phyloP scores from a whole-genome alignment of 2,329 filamentous ascomycete genomes.

The Stagonosporopsis vannaccii region DNA sequence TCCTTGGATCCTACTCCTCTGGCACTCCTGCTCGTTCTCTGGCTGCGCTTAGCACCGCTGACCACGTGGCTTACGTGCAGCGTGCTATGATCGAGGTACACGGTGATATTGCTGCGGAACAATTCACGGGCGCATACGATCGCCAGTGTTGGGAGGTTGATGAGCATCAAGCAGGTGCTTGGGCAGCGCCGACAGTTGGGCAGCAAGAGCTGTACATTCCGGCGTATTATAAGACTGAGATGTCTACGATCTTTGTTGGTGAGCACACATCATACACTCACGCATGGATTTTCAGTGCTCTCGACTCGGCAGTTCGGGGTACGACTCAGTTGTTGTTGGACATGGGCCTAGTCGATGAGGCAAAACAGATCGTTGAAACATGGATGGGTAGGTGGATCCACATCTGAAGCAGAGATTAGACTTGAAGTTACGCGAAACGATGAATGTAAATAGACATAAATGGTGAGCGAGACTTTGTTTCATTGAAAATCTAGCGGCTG shows the following conservation, averaged over 20 bases:
- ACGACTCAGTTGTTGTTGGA: constrained; percentile 69
- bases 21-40: constrained; percentile 56
- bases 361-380: constrained; percentile 67
- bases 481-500: background rate
- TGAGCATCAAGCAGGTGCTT: constrained; percentile 67
- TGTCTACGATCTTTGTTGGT: constrained; percentile 70
- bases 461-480: background rate
- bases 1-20: constrained; percentile 66
- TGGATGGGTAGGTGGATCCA: constrained; percentile 76
- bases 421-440: background rate
- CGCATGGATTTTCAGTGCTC: constrained; percentile 72
- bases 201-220: constrained; percentile 75
- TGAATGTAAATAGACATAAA: background rate
- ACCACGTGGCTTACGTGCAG: constrained; percentile 69
- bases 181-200: constrained; percentile 66
- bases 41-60: constrained; percentile 60
- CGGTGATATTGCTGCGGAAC: constrained; percentile 63
- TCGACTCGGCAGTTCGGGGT: constrained; percentile 72
- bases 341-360: constrained; percentile 73
- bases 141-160: constrained; percentile 72
- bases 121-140: constrained; percentile 71
- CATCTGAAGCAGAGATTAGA: background rate
- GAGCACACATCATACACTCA: constrained; percentile 77
- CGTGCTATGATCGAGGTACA: constrained; percentile 74
- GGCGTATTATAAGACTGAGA: constrained; percentile 75